Evolutionary conservation across 768 basidiomycete genomes (phyloP), one percentile per base, ranked within the genome.

Genomic region (Termitomyces sp.): DNA sequence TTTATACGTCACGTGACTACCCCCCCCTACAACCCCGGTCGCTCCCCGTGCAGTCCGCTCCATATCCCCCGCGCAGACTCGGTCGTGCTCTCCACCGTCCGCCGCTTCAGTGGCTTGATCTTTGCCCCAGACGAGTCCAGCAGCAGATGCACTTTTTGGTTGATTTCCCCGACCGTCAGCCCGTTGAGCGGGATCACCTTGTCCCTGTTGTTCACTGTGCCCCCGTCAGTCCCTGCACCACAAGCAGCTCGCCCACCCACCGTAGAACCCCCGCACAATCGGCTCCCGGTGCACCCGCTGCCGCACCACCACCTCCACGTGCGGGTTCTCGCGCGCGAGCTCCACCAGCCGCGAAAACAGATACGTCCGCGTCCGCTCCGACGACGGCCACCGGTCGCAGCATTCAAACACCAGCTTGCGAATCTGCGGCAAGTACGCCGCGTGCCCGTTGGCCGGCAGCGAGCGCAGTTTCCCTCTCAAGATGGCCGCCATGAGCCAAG

Each of bases 371-470:
- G 89, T 78, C 66, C 85, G 84, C 46, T 79, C 72, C 0, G 90
- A 92, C 3, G 90, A 86, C 1, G 88, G 83, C 82, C 87, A 90
- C 54, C 81, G 82, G 66, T 94, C 86, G 72, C 92, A 93, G 71
- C 82, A 95, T 72, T 94, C 90, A 68, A 96, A 83, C 62, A 96
- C 91, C 59, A 96, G 77, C 67, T 93, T 94, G 56, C 90, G 78
- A n/a, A 90, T 77, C 60, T 85, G 85, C 2, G 92, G 90, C 3
- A 92, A 71, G 71, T 88, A 94, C 1, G 83, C 75, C 44, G 72
- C 68, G 67, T 89, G 88, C 1, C 92, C 91, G 69, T 94, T 93
- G 57, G 86, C 80, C 26, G 87, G 87, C 26, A 68, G 66, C 0
- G 91, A 84, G 61, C 80, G 75, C 32, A 82, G 72, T 50, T 70